Evolutionary conservation across 2,329 filamentous ascomycete species (phyloP).

Genomic region (Decorospora gaudefroyi): DNA sequence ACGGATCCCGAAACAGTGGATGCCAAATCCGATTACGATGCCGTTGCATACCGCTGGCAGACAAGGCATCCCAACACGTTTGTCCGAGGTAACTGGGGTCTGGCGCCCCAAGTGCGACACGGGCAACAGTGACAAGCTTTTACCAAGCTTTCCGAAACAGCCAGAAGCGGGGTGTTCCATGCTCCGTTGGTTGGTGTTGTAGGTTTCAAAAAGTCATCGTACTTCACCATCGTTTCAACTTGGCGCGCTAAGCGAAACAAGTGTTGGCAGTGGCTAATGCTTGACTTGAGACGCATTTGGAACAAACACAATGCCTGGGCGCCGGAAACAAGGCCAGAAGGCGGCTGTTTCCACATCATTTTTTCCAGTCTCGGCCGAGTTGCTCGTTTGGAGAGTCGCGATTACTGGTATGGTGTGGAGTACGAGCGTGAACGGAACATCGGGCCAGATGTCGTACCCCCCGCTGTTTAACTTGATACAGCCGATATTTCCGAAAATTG

Average conservation of each 20-base stretch:
- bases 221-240: conserved; percentile 46
- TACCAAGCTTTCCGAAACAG: conserved; percentile 36
- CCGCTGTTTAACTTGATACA: conserved; percentile 1
- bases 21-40: conserved; percentile 7
- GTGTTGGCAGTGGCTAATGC: conserved; percentile 10
- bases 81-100: conserved; percentile 32
- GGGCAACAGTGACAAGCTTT: conserved; percentile 31
- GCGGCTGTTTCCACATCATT: conserved; percentile 1
- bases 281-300: conserved; percentile 35
- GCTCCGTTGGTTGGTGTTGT: conserved; percentile 31
- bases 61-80: conserved; percentile 8
- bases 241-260: conserved; percentile 37
- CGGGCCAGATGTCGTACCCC: neutral
- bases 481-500: conserved; percentile 7
- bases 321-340: conserved; percentile 11
- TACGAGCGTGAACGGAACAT: neutral
- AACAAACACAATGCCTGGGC: conserved; percentile 18
- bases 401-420: no score
- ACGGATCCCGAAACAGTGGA: conserved; percentile 13
- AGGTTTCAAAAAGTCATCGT: conserved; percentile 31
- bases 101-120: conserved; percentile 15
- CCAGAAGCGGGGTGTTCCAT: conserved; percentile 14
- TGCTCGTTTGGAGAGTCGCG: neutral
- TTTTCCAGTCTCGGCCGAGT: neutral
- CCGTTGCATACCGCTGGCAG: neutral